A percentile compares a stretch with the other conserved stretches of the same genome.
Conservation (phyloP, 805 yeast genomes). For the Candida nonsorbophila region DNA sequence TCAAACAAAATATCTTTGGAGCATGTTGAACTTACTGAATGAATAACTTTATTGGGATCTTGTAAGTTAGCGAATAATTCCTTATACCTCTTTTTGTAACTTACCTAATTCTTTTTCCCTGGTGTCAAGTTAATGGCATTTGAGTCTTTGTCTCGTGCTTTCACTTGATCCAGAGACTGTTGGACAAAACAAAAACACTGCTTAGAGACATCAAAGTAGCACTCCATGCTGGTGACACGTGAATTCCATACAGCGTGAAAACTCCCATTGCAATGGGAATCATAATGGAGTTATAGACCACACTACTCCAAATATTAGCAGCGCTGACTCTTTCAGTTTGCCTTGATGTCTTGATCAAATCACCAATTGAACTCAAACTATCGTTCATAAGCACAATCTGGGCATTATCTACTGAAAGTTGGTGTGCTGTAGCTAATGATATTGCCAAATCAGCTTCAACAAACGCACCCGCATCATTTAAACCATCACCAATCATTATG, state of each 20-base stretch:
- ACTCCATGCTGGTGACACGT: slow-evolving; percentile 5
- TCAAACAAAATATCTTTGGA: no score
- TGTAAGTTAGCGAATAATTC: no score
- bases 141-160: no score
- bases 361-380: slow-evolving; percentile 1
- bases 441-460: slow-evolving; percentile 4
- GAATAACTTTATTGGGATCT: no score
- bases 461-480: slow-evolving; percentile 6
- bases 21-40: no score
- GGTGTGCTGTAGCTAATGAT: slow-evolving; percentile 6
- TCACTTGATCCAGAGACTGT: slow-evolving; percentile 4
- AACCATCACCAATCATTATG: slow-evolving; percentile 6
- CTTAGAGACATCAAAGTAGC: slow-evolving; percentile 6
- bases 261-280: slow-evolving; percentile 7
- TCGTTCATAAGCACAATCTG: slow-evolving; percentile 5
- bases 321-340: slow-evolving; percentile 2
- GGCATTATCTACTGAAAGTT: slow-evolving; percentile 5
- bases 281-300: slow-evolving; percentile 5
- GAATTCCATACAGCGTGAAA: slow-evolving; percentile 1
- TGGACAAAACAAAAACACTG: slow-evolving; percentile 5
- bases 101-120: no score
- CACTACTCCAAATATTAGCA: slow-evolving; percentile 5
- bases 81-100: no score
- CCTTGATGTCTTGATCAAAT: slow-evolving; percentile 1
- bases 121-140: no score